A percentile compares a stretch with the other conserved stretches of the same genome.
phyloP scores from a whole-genome alignment of 2,329 filamentous ascomycete genomes.

The Gnomoniopsis sp. region DNA sequence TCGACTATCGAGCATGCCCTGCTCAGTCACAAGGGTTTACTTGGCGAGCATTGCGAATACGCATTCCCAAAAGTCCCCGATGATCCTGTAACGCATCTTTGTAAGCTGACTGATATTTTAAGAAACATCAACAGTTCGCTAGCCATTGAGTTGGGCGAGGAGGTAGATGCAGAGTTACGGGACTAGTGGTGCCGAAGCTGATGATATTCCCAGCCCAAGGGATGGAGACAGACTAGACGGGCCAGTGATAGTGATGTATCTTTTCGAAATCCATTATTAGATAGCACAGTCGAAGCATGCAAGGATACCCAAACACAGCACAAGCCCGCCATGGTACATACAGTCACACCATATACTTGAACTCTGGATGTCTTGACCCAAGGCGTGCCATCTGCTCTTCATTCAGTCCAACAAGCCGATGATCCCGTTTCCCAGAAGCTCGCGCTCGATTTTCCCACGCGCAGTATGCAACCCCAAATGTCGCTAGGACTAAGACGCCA shows the following conservation, averaged over 20 bases:
- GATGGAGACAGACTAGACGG: too few species aligned
- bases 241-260: background rate
- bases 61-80: background rate
- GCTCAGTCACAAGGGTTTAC: too few species aligned
- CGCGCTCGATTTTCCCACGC: constrained; percentile 50
- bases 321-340: background rate
- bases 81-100: background rate
- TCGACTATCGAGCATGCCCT: too few species aligned
- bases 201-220: too few species aligned
- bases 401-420: constrained; percentile 45
- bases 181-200: background rate
- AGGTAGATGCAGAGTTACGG: background rate
- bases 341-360: constrained; percentile 49
- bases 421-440: constrained; percentile 43
- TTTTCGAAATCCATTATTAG: background rate
- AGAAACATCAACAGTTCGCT: background rate
- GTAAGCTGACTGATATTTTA: background rate
- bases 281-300: background rate
- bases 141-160: background rate
- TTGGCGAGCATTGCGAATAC: background rate
- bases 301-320: background rate
- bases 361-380: constrained; percentile 52
- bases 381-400: constrained; percentile 44
- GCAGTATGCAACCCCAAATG: constrained; percentile 50
- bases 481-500: constrained; percentile 38